Evolutionary conservation across 108 stramenopile genomes (phyloP), one percentile per base, ranked within the genome.

Genomic region (Chaetoceros muelleri): DNA sequence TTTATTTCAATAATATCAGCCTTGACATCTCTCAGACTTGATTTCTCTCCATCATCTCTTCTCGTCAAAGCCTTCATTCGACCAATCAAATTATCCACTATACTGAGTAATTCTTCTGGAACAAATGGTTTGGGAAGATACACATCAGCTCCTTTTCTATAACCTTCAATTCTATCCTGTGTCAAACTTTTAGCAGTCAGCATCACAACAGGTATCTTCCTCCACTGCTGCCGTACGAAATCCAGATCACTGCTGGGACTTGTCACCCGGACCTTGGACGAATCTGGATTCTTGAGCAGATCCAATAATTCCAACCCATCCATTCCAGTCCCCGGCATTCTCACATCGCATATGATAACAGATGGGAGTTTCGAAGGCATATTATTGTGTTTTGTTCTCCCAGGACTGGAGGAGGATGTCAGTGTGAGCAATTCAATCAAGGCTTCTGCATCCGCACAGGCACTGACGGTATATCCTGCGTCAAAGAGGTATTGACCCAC

Each of bases 91-190:
- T 78, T 82, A 68, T 94, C 92, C 1, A 94, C 52, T 20, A 94
- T 86, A 20, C 73, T 73, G 10, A 94, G 27, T 40, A 94, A 60
- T 65, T 94, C 92, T 20, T 87, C 86, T 1, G 92, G 92, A 58
- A 79, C 66, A 72, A 94, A 94, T 3, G 92, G 92, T 60, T 94
- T 94, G 1, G 92, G 81, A 3, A 94, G 31, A 57, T 90, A 90
- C 13, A 62, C 88, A 70, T 89, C 71, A 22, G 84, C 86, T 1
- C 86, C 92, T 7, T 78, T 78, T 13, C 79, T 65, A 60, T 90
- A 94, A 16, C 92, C 92, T 48, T 53, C 54, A 28, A 90, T 84
- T 2, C 92, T 83, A 74, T 94, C 92, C 44, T 69, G 61, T 5
- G 84, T 79, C 74, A 84, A 72, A 3, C 67, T 81, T 55, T 85